These are phyloP conservation scores for Albatrellus sp. DNA, from an alignment of 1,284 basidiomycete genomes.

Conservation along the genomic window DNA sequence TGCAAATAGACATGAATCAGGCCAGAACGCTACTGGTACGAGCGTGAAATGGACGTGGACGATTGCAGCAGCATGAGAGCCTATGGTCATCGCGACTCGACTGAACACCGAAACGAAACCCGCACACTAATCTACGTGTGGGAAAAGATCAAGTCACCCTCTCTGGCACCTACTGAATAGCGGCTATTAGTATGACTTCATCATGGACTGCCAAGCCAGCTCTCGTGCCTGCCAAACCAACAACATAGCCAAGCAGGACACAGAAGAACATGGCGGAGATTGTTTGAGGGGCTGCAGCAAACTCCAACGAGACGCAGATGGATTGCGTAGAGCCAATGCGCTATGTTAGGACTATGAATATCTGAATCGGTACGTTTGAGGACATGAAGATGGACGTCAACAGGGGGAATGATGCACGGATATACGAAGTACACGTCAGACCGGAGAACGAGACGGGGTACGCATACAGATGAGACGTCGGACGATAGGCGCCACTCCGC, in stretches of 20 bases:
- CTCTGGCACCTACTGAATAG: constrained; percentile 32
- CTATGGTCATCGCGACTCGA: too few relatives aligned
- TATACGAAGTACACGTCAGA: background rate
- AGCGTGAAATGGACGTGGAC: constrained; percentile 5
- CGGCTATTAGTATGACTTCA: constrained; percentile 33
- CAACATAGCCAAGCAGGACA: constrained; percentile 63
- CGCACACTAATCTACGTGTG: too few relatives aligned
- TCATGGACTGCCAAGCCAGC: constrained; percentile 44
- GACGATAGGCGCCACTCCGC: constrained; percentile 16
- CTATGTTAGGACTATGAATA: constrained; percentile 25
- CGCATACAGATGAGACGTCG: too few relatives aligned
- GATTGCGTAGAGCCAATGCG: constrained; percentile 1
- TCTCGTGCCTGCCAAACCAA: constrained; percentile 62
- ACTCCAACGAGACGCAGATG: too few relatives aligned
- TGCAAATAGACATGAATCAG: constrained; percentile 13
- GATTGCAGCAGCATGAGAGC: too few relatives aligned
- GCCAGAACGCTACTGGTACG: constrained; percentile 12
- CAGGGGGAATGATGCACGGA: constrained; percentile 23
- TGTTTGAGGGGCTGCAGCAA: constrained; percentile 16
- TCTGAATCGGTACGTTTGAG: constrained; percentile 23
- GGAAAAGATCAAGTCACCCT: constrained; percentile 22
- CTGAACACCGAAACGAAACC: too few relatives aligned
- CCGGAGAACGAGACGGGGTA: background rate
- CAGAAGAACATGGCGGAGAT: constrained; percentile 42
- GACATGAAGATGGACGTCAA: constrained; percentile 23